A percentile compares a stretch with the other conserved stretches of the same genome.
phyloP scores from a whole-genome alignment of 495 filamentous ascomycete species.

The Aspergillus conjunctus region DNA sequence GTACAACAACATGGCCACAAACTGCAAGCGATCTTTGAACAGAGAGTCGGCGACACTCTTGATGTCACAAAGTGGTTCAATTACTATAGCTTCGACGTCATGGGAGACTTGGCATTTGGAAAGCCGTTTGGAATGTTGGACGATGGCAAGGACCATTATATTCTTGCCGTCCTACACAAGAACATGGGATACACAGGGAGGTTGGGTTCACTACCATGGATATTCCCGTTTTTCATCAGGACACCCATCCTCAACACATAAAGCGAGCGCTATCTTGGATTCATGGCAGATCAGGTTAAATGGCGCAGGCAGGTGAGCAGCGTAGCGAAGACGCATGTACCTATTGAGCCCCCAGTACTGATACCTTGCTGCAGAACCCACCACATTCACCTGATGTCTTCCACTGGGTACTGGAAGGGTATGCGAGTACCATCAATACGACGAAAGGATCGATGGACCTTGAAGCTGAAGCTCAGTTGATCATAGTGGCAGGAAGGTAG shows the following conservation, averaged over 20 bases:
- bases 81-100: constrained; percentile 42
- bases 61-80: constrained; percentile 36
- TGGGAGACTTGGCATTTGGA: constrained; percentile 44
- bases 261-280: not conserved
- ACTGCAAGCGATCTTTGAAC: not conserved
- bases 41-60: constrained; percentile 9
- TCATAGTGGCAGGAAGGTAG: not conserved
- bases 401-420: not conserved
- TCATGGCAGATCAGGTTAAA: not conserved
- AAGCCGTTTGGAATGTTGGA: constrained; percentile 42
- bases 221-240: not conserved
- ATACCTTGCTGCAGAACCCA: not conserved
- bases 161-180: not conserved
- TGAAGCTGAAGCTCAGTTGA: not conserved
- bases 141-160: constrained; percentile 20
- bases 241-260: not conserved
- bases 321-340: too few species aligned
- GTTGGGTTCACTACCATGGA: not conserved
- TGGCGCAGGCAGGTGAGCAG: too few species aligned
- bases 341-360: too few species aligned
- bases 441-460: not conserved
- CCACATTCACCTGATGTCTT: not conserved
- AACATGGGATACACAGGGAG: not conserved
- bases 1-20: not conserved
- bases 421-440: not conserved